phyloP scores from a whole-genome alignment of 192 early-diverging fungal genomes.

The Coemansia sp. region DNA sequence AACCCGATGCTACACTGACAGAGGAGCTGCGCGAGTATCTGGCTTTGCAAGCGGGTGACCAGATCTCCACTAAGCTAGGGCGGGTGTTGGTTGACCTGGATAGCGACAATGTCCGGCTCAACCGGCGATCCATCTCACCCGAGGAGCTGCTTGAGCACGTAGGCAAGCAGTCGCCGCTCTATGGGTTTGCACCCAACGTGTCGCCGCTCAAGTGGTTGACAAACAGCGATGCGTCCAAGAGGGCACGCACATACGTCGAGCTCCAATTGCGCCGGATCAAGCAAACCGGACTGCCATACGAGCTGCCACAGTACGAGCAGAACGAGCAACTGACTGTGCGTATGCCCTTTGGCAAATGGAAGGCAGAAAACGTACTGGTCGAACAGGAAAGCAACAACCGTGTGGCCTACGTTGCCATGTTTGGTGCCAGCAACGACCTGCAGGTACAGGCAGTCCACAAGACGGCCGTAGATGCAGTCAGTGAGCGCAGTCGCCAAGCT shows the following conservation, averaged over 20 bases:
- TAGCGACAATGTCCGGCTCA: slow-evolving; percentile 3
- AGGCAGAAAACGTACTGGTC: slow-evolving; percentile 1
- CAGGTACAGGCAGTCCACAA: slow-evolving; percentile 6
- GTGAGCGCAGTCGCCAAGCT: not conserved
- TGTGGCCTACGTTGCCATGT: slow-evolving; percentile 19
- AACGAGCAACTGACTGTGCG: slow-evolving; percentile 19
- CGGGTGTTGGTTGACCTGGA: slow-evolving; percentile 33
- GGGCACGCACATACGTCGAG: slow-evolving; percentile 13
- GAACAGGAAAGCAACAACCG: not conserved
- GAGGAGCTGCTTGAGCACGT: slow-evolving; percentile 15
- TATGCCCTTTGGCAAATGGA: slow-evolving; percentile 16
- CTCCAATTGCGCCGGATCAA: slow-evolving; percentile 4
- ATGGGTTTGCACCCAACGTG: slow-evolving; percentile 25
- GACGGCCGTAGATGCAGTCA: slow-evolving; percentile 4
- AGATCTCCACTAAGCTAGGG: slow-evolving; percentile 21
- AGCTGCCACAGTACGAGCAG: slow-evolving; percentile 11
- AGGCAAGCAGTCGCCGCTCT: slow-evolving; percentile 15
- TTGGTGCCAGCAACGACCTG: slow-evolving; percentile 28
- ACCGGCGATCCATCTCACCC: slow-evolving; percentile 9
- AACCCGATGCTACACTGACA: not conserved
- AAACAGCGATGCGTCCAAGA: not conserved
- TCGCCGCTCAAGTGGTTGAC: slow-evolving; percentile 38
- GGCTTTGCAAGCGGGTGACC: not conserved
- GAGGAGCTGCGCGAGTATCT: slow-evolving; percentile 15
- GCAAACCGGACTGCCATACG: not conserved